These are phyloP conservation scores for Alternaria infectoria DNA, from an alignment of 2,329 filamentous ascomycete species.

Conservation along the genomic window DNA sequence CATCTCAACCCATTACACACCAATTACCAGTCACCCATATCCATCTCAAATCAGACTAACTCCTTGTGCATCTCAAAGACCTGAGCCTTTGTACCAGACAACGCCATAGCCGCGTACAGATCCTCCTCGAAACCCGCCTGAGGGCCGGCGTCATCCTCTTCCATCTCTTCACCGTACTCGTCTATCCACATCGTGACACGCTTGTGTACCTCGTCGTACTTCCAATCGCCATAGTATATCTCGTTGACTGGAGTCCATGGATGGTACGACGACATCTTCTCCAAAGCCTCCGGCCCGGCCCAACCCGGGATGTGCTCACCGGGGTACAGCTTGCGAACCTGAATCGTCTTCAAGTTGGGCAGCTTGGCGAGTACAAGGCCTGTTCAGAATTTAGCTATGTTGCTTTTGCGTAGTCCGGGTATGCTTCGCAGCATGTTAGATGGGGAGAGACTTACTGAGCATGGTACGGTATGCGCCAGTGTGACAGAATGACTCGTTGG, in stretches of 20 bases:
- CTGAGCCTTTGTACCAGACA: background rate
- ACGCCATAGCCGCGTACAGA: conserved; percentile 9
- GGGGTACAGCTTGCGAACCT: conserved; percentile 17
- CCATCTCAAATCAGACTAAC: background rate
- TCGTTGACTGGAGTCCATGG: conserved; percentile 7
- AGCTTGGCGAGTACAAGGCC: conserved; percentile 6
- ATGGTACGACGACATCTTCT: conserved; percentile 20
- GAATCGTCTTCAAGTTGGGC: conserved; percentile 12
- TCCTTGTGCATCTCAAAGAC: background rate
- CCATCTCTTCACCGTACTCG: conserved; percentile 21
- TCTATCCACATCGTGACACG: conserved; percentile 19
- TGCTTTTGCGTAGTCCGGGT: background rate
- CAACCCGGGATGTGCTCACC: conserved; percentile 27
- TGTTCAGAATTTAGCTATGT: background rate
- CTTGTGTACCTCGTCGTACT: conserved; percentile 23
- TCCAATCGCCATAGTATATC: conserved; percentile 26
- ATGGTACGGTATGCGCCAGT: conserved; percentile 18
- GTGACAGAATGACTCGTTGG: conserved; percentile 12
- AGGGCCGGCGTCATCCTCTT: conserved; percentile 13
- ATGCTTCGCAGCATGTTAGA: background rate
- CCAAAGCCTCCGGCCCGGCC: conserved; percentile 3
- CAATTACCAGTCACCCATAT: background rate
- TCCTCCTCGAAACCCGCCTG: conserved; percentile 23
- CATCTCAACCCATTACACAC: background rate
- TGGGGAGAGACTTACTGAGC: conserved; percentile 4